phyloP scores from a whole-genome alignment of 768 basidiomycete genomes.

The Sarcodon sp. region DNA sequence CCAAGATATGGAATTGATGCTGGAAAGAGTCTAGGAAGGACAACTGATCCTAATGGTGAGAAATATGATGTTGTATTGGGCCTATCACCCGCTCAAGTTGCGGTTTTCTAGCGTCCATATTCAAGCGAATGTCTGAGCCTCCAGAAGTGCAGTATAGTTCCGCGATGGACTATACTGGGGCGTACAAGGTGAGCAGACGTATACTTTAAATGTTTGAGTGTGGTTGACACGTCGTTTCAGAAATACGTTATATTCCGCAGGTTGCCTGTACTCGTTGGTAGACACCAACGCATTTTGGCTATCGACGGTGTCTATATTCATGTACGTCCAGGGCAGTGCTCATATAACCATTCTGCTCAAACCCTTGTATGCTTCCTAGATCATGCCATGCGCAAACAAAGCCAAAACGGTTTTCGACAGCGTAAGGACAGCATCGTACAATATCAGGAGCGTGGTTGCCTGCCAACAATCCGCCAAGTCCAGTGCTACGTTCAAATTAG shows the following conservation, averaged over 20 bases:
- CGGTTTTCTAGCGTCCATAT: conserved; percentile 63
- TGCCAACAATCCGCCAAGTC: conserved; percentile 78
- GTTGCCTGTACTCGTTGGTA: conserved; percentile 84
- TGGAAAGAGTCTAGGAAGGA: conserved; percentile 48
- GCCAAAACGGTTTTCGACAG: conserved; percentile 76
- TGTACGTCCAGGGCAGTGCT: conserved; percentile 25
- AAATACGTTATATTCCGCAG: conserved; percentile 91
- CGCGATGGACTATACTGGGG: conserved; percentile 67
- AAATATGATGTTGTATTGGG: background rate
- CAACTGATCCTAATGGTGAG: conserved; percentile 88
- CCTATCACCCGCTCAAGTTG: background rate
- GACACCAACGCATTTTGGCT: conserved; percentile 83
- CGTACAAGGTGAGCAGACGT: conserved; percentile 58
- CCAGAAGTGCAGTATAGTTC: conserved; percentile 31
- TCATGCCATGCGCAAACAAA: conserved; percentile 77
- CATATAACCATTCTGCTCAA: conserved; percentile 3
- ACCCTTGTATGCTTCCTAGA: conserved; percentile 29
- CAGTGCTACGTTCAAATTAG: conserved; percentile 78
- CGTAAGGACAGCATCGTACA: conserved; percentile 86
- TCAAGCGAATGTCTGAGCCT: conserved; percentile 77
- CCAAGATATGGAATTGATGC: conserved; percentile 59
- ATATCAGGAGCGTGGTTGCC: conserved; percentile 75
- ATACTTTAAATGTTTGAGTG: background rate
- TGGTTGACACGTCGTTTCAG: conserved; percentile 22
- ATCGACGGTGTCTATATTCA: conserved; percentile 94